Conservation (phyloP, 148 eudicot species). For the Rhododendron molle region DNA sequence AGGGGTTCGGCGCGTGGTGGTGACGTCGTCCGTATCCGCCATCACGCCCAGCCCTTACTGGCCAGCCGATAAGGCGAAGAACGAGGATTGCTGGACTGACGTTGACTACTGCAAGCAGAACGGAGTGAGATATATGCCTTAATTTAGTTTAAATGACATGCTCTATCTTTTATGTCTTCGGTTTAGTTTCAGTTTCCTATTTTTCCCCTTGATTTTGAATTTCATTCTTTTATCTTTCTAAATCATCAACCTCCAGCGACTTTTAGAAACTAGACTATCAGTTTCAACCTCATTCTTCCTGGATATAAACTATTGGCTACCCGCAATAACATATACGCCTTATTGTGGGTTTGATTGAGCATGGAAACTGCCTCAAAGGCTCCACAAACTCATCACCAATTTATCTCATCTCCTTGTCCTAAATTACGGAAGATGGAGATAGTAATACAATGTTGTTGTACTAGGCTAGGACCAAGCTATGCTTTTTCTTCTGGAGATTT, state of each 20-base stretch:
- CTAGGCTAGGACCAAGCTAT: not conserved
- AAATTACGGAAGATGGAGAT: not conserved
- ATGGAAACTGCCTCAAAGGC: not conserved
- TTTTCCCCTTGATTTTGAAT: no score
- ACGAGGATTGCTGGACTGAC: conserved; percentile 90
- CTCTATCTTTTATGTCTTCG: not conserved
- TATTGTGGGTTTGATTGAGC: not conserved
- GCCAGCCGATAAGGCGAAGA: conserved; percentile 62
- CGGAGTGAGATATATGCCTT: conserved; percentile 30
- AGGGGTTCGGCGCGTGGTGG: conserved; percentile 80
- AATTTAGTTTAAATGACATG: not conserved
- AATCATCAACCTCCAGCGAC: not conserved
- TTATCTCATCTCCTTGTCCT: not conserved
- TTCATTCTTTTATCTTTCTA: not conserved
- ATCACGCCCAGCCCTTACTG: conserved; percentile 65
- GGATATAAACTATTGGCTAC: not conserved
- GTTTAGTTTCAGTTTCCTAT: not conserved
- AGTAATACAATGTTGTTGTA: not conserved
- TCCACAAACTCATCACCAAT: not conserved
- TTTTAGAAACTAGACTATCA: not conserved
- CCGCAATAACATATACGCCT: not conserved
- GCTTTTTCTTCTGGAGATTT: not conserved
- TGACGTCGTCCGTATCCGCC: conserved; percentile 75
- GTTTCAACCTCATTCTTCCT: not conserved
- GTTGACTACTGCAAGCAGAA: conserved; percentile 61